Conservation (phyloP, 495 filamentous ascomycete genomes). For the Usnea hakonensis region DNA sequence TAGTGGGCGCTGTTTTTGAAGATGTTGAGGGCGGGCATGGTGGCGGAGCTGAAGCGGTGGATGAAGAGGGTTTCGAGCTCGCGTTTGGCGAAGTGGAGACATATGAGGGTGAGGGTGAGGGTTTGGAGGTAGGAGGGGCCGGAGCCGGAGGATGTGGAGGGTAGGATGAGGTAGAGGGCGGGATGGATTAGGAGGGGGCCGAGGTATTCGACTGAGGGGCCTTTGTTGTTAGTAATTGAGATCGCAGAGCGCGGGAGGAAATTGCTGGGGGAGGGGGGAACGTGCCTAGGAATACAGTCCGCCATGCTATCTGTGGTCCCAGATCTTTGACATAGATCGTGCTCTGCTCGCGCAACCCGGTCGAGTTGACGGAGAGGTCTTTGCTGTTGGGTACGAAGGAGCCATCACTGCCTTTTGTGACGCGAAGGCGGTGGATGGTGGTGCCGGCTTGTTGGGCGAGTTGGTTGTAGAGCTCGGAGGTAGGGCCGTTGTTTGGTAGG, state of each 20-base stretch:
- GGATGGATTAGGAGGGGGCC: constrained; percentile 90
- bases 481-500: constrained; percentile 50
- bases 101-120: constrained; percentile 47
- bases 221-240: neutral
- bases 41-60: constrained; percentile 89
- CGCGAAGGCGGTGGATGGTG: constrained; percentile 54
- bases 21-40: constrained; percentile 81
- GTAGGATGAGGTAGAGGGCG: constrained; percentile 59
- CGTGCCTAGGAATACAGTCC: constrained; percentile 68
- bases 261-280: neutral
- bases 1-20: constrained; percentile 89
- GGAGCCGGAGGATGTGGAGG: constrained; percentile 60
- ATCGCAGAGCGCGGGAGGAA: neutral
- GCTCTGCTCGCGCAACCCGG: constrained; percentile 58
- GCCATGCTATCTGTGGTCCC: constrained; percentile 82
- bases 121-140: constrained; percentile 60
- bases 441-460: constrained; percentile 47
- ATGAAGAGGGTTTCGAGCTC: constrained; percentile 91
- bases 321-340: constrained; percentile 88
- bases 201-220: constrained; percentile 58
- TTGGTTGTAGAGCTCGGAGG: constrained; percentile 54
- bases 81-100: constrained; percentile 84
- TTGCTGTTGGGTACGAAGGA: constrained; percentile 61
- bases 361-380: constrained; percentile 52
- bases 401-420: constrained; percentile 65